These are phyloP conservation scores for Cryphonectria parasitica DNA, from an alignment of 2,329 filamentous ascomycete genomes.

Conservation along the genomic window DNA sequence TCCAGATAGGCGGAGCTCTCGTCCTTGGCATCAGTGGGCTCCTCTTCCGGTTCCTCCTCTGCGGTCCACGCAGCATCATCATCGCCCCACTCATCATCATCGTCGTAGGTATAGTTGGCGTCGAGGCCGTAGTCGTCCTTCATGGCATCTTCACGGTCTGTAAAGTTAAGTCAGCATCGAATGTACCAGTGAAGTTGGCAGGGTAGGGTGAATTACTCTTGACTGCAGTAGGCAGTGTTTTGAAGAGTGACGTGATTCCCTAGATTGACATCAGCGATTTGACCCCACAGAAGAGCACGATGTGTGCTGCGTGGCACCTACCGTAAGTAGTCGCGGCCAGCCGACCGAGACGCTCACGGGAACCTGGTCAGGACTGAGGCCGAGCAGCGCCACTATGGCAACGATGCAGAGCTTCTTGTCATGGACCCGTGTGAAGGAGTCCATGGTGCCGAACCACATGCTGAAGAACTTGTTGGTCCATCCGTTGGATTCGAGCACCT, in stretches of 20 bases:
- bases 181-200: background rate
- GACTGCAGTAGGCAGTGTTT: constrained; percentile 82
- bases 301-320: constrained; percentile 22
- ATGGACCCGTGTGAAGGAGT: constrained; percentile 89
- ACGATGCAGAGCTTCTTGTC: constrained; percentile 99
- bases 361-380: constrained; percentile 77
- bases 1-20: constrained; percentile 94
- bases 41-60: constrained; percentile 72
- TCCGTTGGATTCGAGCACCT: constrained; percentile 84
- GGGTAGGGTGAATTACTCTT: constrained; percentile 64
- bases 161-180: constrained; percentile 33
- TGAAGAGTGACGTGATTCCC: constrained; percentile 89
- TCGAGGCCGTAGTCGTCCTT: constrained; percentile 83
- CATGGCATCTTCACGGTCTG: constrained; percentile 87
- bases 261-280: constrained; percentile 29
- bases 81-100: constrained; percentile 81
- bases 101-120: constrained; percentile 64
- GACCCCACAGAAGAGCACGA: background rate
- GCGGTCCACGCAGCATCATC: constrained; percentile 81
- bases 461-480: constrained; percentile 99
- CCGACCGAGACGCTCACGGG: constrained; percentile 92
- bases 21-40: constrained; percentile 72
- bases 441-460: constrained; percentile 96
- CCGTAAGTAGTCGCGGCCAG: constrained; percentile 84
- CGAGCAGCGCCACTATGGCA: constrained; percentile 85